Evolutionary conservation across 306 rosid species (phyloP).

Genomic region (Clitoria ternatea): DNA sequence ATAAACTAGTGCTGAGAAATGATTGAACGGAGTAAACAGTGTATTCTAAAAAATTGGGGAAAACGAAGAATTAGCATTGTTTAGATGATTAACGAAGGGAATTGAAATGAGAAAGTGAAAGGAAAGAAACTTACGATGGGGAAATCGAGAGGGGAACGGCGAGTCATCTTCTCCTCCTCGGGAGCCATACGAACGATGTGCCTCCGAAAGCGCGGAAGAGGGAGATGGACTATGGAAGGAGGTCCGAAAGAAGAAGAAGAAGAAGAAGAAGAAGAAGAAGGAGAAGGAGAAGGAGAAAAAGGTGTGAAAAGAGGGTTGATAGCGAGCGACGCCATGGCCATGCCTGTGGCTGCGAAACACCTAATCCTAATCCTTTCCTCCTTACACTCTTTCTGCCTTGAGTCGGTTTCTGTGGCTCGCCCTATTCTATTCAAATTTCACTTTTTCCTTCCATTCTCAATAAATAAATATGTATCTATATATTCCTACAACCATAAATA

Average conservation of each 20-base stretch:
- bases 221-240: neutral
- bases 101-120: neutral
- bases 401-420: neutral
- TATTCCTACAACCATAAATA: neutral
- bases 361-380: conserved; percentile 25
- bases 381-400: neutral
- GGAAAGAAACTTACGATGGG: conserved; percentile 46
- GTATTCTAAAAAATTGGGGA: too few relatives aligned
- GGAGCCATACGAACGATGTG: conserved; percentile 80
- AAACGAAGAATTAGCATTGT: too few relatives aligned
- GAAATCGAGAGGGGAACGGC: conserved; percentile 85
- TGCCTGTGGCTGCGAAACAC: conserved; percentile 27
- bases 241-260: neutral
- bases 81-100: too few relatives aligned
- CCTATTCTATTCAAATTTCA: neutral
- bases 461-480: neutral
- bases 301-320: too few relatives aligned
- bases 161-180: conserved; percentile 72
- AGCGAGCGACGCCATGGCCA: too few relatives aligned
- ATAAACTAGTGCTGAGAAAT: too few relatives aligned
- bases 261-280: conserved; percentile 14
- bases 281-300: too few relatives aligned
- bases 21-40: too few relatives aligned
- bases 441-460: neutral
- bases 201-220: conserved; percentile 22